Conservation (phyloP, 768 basidiomycete species). For the Trametes coccinea region DNA sequence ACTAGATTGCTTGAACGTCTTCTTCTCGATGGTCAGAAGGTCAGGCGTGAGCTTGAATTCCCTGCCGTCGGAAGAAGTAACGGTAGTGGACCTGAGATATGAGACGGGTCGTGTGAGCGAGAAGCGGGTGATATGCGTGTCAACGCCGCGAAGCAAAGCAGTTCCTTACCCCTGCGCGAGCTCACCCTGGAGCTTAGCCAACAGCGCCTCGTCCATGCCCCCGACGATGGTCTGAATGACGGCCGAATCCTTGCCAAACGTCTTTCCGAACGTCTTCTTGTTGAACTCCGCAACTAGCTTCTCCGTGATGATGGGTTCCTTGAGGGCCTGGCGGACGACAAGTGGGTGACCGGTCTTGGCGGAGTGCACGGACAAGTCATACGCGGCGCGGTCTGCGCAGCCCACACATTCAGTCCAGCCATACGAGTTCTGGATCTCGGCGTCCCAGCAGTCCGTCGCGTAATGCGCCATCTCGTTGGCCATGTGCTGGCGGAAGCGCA, state of each 20-base stretch:
- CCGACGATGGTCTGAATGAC: conserved; percentile 63
- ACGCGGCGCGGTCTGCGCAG: conserved; percentile 97
- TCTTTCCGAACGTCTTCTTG: conserved; percentile 87
- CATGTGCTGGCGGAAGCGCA: conserved; percentile 99
- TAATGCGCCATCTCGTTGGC: conserved; percentile 99
- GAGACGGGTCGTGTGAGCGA: conserved; percentile 22
- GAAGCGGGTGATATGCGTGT: conserved; percentile 13
- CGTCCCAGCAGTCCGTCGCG: conserved; percentile 99
- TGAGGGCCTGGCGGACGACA: conserved; percentile 82
- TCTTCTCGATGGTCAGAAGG: conserved; percentile 74
- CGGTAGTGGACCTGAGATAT: conserved; percentile 48
- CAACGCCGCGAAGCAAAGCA: background rate
- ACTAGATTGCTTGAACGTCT: conserved; percentile 88
- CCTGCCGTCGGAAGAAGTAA: conserved; percentile 61
- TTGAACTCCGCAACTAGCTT: conserved; percentile 78
- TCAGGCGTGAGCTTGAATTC: conserved; percentile 73
- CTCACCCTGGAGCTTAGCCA: conserved; percentile 67
- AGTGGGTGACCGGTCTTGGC: conserved; percentile 81
- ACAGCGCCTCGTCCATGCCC: conserved; percentile 62
- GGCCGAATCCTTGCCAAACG: conserved; percentile 82
- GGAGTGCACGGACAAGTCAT: conserved; percentile 90
- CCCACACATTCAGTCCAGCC: conserved; percentile 99
- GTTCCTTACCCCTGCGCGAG: conserved; percentile 69
- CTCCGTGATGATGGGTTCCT: conserved; percentile 83
- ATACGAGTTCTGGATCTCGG: conserved; percentile 90